A percentile compares a stretch with the other conserved stretches of the same genome.
Evolutionary conservation across 2,329 filamentous ascomycete species (phyloP).

Genomic region (Microdochium trichocladiopsis): DNA sequence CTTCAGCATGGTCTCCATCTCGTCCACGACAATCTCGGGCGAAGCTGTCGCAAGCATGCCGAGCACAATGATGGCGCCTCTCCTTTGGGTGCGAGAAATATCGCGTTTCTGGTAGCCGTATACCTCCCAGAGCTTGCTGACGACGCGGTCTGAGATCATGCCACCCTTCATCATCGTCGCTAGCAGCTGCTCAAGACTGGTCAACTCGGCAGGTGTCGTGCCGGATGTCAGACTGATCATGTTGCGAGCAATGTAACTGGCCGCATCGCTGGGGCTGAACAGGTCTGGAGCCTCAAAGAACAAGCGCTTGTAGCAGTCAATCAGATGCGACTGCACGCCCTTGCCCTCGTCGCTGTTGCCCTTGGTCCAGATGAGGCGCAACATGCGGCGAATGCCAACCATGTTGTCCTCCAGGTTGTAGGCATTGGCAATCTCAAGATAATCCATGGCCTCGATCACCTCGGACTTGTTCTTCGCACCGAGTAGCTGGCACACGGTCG

Average conservation of each 20-base stretch:
- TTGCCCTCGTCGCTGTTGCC: constrained; percentile 99
- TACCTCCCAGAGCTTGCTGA: constrained; percentile 94
- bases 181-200: constrained; percentile 87
- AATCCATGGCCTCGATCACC: constrained; percentile 98
- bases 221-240: constrained; percentile 99
- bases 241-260: constrained; percentile 92
- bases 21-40: constrained; percentile 85
- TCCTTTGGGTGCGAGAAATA: constrained; percentile 83
- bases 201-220: constrained; percentile 88
- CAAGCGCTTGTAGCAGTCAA: constrained; percentile 91
- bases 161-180: constrained; percentile 97
- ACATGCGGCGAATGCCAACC: constrained; percentile 87
- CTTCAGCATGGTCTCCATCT: constrained; percentile 89
- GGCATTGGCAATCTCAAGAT: constrained; percentile 89
- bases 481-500: constrained; percentile 76
- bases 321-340: constrained; percentile 91
- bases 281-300: constrained; percentile 93
- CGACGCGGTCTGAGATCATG: constrained; percentile 75
- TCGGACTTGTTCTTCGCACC: constrained; percentile 97
- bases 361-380: constrained; percentile 97
- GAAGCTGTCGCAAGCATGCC: constrained; percentile 94
- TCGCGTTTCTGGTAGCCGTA: constrained; percentile 92
- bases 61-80: constrained; percentile 90
- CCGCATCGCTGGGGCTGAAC: constrained; percentile 82
- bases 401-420: constrained; percentile 96